Conservation (phyloP, 345 rosid genomes). For the Hibiscus trionum region DNA sequence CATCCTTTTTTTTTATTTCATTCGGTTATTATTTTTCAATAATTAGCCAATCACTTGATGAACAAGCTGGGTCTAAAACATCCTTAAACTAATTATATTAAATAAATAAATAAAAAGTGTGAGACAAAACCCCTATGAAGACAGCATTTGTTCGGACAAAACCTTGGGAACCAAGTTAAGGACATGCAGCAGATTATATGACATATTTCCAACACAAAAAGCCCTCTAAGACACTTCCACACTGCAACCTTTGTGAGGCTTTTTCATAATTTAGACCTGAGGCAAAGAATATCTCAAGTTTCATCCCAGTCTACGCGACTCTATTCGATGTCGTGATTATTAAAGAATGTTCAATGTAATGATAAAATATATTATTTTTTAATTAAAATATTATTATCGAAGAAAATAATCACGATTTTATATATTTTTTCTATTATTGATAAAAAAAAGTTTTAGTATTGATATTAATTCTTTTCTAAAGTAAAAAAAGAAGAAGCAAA, state of each 20-base stretch:
- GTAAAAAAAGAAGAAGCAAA: constrained; percentile 21
- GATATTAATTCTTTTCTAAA: constrained; percentile 31
- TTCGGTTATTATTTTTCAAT: not conserved
- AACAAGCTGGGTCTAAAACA: not conserved
- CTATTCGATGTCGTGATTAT: no score
- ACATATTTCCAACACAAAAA: not conserved
- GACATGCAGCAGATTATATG: constrained; percentile 7
- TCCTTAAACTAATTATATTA: not conserved
- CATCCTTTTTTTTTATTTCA: not conserved
- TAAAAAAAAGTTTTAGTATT: not conserved
- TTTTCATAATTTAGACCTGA: constrained; percentile 8
- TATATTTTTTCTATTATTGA: no score
- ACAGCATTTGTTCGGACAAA: not conserved
- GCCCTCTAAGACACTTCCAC: not conserved
- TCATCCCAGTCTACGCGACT: not conserved
- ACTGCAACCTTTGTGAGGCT: not conserved
- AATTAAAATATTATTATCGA: no score
- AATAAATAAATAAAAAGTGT: not conserved
- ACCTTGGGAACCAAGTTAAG: constrained; percentile 19
- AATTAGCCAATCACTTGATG: not conserved
- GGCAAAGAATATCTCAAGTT: constrained; percentile 33
- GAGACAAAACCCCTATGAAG: not conserved
- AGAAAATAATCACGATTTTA: no score
- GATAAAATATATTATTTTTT: no score
- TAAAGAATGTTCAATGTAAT: not conserved